Evolutionary conservation across 179 eudicot genomes (phyloP), one percentile per base, ranked within the genome.

Genomic region (Silene coronaria): DNA sequence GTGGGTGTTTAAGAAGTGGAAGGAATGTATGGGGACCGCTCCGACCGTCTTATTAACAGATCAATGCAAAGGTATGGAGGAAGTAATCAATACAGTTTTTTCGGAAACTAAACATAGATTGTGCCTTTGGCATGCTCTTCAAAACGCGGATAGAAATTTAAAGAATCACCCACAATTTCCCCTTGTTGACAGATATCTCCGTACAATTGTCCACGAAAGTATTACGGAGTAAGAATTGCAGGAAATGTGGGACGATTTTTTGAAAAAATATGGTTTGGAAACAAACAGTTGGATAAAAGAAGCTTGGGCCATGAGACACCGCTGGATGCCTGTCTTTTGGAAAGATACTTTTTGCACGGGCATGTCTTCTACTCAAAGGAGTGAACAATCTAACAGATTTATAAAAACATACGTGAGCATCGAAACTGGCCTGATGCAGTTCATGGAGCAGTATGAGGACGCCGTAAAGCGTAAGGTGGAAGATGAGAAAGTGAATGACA

Each of bases 271-370:
- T n/a, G 28, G 1, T 30, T 5, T 12, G 1, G 4, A 21, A 27
- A 22, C 27, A 22, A 65, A 30, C 11, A 3, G 5, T 27, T 65
- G 70, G 42, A 65, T 65, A 10, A 65, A 65, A 32, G 70, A 65
- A 14, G 27, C 70, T 4, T 65, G 5, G 19, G 21, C 2, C 14
- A 30, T 66, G 0, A 28, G 45, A 8, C 19, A 19, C 1, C 3
- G 5, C 0, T 66, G 70, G 70, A 42, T 66, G n/a, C 70, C 70
- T 4, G 70, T 42, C 1, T 66, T 12, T 66, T 66, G 70, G 45
- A 28, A n/a, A 3, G 70, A 7, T 0, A 66, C 70, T 1, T 66
- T 66, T 28, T 66, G 51, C 2, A 24, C 51, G 0, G 71, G 4
- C 0, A 62, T 62, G 67, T 62, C 67, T 5, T 62, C 67, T 24